Percentiles rank a stretch among this genome's conserved stretches.
These are phyloP conservation scores for Ogataea polymorpha DNA, from an alignment of 805 yeast genomes.

Conservation along the genomic window DNA sequence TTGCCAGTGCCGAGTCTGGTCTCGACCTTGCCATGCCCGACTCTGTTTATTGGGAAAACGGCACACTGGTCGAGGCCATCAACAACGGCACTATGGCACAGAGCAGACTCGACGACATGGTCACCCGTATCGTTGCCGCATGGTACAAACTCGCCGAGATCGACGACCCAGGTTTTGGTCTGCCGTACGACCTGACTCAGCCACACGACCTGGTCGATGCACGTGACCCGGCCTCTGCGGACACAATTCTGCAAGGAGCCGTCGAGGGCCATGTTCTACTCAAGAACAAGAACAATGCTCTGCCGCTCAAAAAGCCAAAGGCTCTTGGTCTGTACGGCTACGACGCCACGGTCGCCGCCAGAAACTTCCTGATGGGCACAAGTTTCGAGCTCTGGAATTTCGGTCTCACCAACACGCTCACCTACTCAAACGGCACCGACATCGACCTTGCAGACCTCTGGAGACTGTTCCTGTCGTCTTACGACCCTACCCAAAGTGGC, in stretches of 20 bases:
- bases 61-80: constrained; percentile 51
- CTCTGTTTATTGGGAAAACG: constrained; percentile 46
- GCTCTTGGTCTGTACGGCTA: constrained; percentile 27
- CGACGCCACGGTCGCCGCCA: constrained; percentile 10
- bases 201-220: constrained; percentile 57
- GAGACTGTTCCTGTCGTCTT: constrained; percentile 7
- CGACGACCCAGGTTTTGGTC: constrained; percentile 39
- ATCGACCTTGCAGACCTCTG: neutral
- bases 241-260: constrained; percentile 51
- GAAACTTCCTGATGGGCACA: constrained; percentile 1
- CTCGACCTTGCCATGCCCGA: constrained; percentile 67
- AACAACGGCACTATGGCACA: constrained; percentile 54
- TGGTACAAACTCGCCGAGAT: constrained; percentile 44
- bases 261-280: constrained; percentile 55
- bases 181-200: constrained; percentile 47
- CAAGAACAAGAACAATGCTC: constrained; percentile 47
- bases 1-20: constrained; percentile 54
- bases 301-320: constrained; percentile 57
- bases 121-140: constrained; percentile 53
- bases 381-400: constrained; percentile 7
- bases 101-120: constrained; percentile 60
- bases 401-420: constrained; percentile 6
- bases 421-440: constrained; percentile 11
- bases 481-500: constrained; percentile 6
- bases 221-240: constrained; percentile 44